Evolutionary conservation across 371 early-diverging fungal genomes (phyloP).

Genomic region (Lichtheimia corymbifera): DNA sequence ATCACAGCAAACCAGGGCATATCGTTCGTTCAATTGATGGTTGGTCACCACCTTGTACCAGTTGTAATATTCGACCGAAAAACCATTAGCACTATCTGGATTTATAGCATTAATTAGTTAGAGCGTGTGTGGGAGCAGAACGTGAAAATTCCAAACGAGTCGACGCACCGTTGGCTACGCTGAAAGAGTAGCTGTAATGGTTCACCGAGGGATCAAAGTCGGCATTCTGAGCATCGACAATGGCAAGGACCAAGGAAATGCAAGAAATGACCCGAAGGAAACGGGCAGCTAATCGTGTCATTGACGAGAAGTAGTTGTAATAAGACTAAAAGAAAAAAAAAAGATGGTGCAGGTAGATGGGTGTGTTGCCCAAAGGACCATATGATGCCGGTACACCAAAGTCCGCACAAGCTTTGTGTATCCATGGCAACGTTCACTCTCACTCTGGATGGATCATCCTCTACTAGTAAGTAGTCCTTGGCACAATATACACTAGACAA

Average conservation of each 20-base stretch:
- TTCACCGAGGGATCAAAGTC: constrained; percentile 19
- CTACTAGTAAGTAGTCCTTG: no score
- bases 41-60: constrained; percentile 28
- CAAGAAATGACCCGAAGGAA: background rate
- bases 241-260: background rate
- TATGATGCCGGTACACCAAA: no score
- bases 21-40: constrained; percentile 16
- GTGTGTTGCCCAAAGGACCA: no score
- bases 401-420: no score
- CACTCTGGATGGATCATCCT: no score
- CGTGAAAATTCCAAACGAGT: background rate
- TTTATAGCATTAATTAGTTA: background rate
- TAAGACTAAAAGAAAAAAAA: background rate
- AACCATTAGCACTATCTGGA: constrained; percentile 14
- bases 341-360: background rate
- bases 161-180: constrained; percentile 11
- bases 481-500: no score
- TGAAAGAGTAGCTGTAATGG: constrained; percentile 11
- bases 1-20: constrained; percentile 27
- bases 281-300: background rate
- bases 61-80: constrained; percentile 24
- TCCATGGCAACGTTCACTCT: no score
- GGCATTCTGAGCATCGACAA: constrained; percentile 7
- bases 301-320: background rate
- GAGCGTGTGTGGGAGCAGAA: background rate